Conservation (phyloP, 2,329 filamentous ascomycete species). For the Diaporthe caulivora region DNA sequence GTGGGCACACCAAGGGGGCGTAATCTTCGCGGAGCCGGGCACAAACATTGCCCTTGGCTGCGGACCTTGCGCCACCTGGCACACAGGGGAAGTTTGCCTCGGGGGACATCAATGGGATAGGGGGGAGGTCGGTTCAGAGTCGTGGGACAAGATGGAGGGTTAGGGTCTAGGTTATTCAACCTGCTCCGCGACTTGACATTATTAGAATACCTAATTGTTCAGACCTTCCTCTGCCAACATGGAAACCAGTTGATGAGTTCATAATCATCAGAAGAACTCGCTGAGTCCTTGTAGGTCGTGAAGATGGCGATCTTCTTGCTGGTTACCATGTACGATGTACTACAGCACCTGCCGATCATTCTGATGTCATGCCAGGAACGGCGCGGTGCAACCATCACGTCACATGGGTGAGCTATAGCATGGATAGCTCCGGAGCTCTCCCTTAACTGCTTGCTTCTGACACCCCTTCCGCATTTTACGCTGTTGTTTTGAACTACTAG, state of each 20-base stretch:
- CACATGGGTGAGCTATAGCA: slow-evolving; percentile 28
- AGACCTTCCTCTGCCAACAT: not conserved
- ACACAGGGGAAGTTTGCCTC: no score
- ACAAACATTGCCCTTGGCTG: not conserved
- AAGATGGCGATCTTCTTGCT: slow-evolving; percentile 1
- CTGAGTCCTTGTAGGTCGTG: not conserved
- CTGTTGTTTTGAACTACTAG: not conserved
- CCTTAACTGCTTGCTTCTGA: not conserved
- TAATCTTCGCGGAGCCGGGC: not conserved
- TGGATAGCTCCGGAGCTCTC: not conserved
- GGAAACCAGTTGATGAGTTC: not conserved
- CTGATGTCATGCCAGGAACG: slow-evolving; percentile 36
- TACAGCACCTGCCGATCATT: slow-evolving; percentile 26
- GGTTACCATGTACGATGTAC: not conserved
- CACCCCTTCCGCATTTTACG: not conserved
- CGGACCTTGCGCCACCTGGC: not conserved
- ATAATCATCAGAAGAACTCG: not conserved
- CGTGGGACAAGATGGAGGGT: not conserved
- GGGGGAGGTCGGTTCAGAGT: no score
- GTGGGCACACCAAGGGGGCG: not conserved
- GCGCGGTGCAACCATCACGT: slow-evolving; percentile 33
- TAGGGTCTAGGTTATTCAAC: not conserved
- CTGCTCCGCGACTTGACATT: no score
- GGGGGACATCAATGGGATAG: no score
- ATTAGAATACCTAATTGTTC: not conserved